Conservation (phyloP, 495 filamentous ascomycete species). For the Aspergillus homomorphus region DNA sequence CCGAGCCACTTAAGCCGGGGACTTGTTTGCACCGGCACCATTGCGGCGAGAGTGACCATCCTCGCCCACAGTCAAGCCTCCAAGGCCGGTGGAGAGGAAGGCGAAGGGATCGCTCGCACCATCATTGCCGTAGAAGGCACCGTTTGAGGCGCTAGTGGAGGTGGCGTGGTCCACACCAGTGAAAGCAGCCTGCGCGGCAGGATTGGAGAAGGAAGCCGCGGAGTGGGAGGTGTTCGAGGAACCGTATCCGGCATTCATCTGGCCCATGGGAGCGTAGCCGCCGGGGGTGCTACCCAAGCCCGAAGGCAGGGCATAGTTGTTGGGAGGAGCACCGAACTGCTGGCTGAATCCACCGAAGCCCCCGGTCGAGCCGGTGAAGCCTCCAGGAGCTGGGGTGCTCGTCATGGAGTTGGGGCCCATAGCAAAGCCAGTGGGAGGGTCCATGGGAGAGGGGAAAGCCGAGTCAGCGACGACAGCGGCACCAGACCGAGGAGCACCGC, state of each 20-base stretch:
- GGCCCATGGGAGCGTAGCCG: slow-evolving; percentile 75
- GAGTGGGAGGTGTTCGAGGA: slow-evolving; percentile 68
- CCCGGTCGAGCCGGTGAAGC: slow-evolving; percentile 70
- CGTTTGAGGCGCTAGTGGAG: slow-evolving; percentile 52
- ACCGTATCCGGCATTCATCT: slow-evolving; percentile 68
- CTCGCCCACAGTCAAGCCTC: slow-evolving; percentile 76
- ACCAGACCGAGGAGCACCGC: slow-evolving; percentile 88
- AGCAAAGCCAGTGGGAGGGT: slow-evolving; percentile 74
- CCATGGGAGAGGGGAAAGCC: slow-evolving; percentile 87
- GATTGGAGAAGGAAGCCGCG: slow-evolving; percentile 87
- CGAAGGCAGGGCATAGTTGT: slow-evolving; percentile 88
- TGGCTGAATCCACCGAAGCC: slow-evolving; percentile 76
- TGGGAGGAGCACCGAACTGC: slow-evolving; percentile 83
- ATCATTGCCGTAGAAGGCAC: slow-evolving; percentile 56
- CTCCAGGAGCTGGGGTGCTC: slow-evolving; percentile 78
- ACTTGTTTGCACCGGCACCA: slow-evolving; percentile 53
- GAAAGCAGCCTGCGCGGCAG: slow-evolving; percentile 88
- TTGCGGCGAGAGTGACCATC: slow-evolving; percentile 76
- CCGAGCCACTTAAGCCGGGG: slow-evolving; percentile 38
- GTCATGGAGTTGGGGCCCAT: slow-evolving; percentile 77
- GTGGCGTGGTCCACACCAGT: slow-evolving; percentile 73
- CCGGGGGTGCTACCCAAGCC: slow-evolving; percentile 75
- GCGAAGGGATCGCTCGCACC: slow-evolving; percentile 78
- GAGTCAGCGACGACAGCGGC: slow-evolving; percentile 93
- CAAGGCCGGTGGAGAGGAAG: slow-evolving; percentile 80